These are phyloP conservation scores for Lichtheimia hyalospora DNA, from an alignment of 371 early-diverging fungal genomes.

Conservation along the genomic window DNA sequence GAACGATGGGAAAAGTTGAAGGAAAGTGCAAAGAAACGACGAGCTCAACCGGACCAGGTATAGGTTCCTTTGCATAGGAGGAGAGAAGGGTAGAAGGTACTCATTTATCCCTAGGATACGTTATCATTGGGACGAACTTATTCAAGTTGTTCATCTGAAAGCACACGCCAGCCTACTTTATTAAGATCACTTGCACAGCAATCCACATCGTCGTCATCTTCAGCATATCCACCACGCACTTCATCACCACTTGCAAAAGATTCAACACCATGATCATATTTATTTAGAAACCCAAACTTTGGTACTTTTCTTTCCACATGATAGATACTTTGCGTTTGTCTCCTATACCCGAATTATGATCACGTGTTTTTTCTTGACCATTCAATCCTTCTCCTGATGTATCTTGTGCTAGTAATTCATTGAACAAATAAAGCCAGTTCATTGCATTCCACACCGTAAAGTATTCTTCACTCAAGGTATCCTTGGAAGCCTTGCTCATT, in stretches of 20 bases:
- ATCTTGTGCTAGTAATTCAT: slow-evolving; percentile 19
- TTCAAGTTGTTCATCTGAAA: slow-evolving; percentile 11
- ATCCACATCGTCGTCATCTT: slow-evolving; percentile 6
- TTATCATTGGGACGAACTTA: no score
- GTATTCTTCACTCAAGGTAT: slow-evolving; percentile 60
- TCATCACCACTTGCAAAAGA: neutral
- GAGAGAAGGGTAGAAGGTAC: no score
- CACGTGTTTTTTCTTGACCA: slow-evolving; percentile 14
- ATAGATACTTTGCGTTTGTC: slow-evolving; percentile 28
- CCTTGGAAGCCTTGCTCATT: slow-evolving; percentile 46
- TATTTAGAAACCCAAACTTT: neutral
- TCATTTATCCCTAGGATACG: no score
- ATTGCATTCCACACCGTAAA: slow-evolving; percentile 70
- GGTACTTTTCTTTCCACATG: slow-evolving; percentile 34
- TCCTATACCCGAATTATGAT: slow-evolving; percentile 23
- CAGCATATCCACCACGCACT: neutral
- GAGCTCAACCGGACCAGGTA: slow-evolving; percentile 23
- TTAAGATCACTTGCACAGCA: slow-evolving; percentile 24
- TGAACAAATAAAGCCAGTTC: slow-evolving; percentile 68
- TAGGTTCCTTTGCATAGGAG: no score
- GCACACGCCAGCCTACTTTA: slow-evolving; percentile 11
- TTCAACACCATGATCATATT: neutral
- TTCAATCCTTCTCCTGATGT: neutral
- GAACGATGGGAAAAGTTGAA: slow-evolving; percentile 90
- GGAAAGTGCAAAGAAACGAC: slow-evolving; percentile 77